A percentile compares a stretch with the other conserved stretches of the same genome.
Conservation (phyloP, 2,329 filamentous ascomycete species). For the Aspergillus jensenii region DNA sequence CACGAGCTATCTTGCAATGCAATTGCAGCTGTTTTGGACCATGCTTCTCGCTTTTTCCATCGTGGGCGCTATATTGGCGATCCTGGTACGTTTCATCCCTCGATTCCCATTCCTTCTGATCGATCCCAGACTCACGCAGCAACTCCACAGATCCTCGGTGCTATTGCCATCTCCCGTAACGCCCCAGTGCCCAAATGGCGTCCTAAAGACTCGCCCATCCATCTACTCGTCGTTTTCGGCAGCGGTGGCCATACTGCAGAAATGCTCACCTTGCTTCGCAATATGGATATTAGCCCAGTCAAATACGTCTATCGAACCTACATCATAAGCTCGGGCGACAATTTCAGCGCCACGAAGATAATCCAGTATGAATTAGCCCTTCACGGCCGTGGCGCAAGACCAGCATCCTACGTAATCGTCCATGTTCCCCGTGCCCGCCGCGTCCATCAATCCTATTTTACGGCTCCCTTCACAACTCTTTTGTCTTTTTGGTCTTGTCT, state of each 20-base stretch:
- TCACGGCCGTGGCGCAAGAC: slow-evolving; percentile 9
- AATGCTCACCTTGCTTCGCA: slow-evolving; percentile 81
- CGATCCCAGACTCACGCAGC: not conserved
- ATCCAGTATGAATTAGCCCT: slow-evolving; percentile 60
- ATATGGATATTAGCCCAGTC: slow-evolving; percentile 49
- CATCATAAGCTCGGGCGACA: slow-evolving; percentile 74
- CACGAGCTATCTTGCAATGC: not conserved
- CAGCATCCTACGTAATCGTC: slow-evolving; percentile 59
- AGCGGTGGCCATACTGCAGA: slow-evolving; percentile 94
- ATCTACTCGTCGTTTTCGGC: slow-evolving; percentile 80
- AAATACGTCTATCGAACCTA: slow-evolving; percentile 72
- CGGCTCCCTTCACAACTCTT: slow-evolving; percentile 68
- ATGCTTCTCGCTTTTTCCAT: not conserved
- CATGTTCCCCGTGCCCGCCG: slow-evolving; percentile 72
- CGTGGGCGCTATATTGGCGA: not conserved
- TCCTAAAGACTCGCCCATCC: slow-evolving; percentile 41
- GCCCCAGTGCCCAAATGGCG: slow-evolving; percentile 30
- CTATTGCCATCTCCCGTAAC: slow-evolving; percentile 32
- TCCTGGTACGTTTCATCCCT: slow-evolving; percentile 6
- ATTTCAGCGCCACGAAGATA: slow-evolving; percentile 65
- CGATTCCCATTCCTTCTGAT: not conserved
- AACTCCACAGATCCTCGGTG: slow-evolving; percentile 22
- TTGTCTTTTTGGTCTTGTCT: slow-evolving; percentile 65
- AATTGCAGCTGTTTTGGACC: not conserved
- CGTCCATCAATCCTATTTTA: slow-evolving; percentile 78